These are phyloP conservation scores for Calocybe cyanea DNA, from an alignment of 768 basidiomycete genomes.

Conservation along the genomic window DNA sequence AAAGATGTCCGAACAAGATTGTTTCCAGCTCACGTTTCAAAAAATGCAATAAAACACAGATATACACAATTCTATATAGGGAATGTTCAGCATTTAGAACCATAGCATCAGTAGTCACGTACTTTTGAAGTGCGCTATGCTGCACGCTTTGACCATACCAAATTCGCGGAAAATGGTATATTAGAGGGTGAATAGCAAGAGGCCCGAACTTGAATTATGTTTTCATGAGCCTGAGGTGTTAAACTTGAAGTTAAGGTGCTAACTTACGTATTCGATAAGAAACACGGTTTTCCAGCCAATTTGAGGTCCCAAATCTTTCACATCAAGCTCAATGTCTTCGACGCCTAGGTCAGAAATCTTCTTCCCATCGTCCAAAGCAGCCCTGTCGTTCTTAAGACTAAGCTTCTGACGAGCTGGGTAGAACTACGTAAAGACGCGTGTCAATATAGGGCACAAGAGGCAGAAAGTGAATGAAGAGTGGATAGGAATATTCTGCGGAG, in stretches of 20 bases:
- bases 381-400: slow-evolving; percentile 56
- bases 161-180: slow-evolving; percentile 67
- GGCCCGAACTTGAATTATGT: slow-evolving; percentile 66
- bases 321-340: slow-evolving; percentile 60
- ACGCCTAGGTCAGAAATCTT: slow-evolving; percentile 54
- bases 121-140: slow-evolving; percentile 80
- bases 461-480: neutral
- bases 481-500: neutral
- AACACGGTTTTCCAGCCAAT: slow-evolving; percentile 87
- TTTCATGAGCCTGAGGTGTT: too few species aligned
- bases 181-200: slow-evolving; percentile 80
- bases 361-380: slow-evolving; percentile 58
- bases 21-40: slow-evolving; percentile 92
- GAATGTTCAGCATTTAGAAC: slow-evolving; percentile 6
- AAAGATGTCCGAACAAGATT: slow-evolving; percentile 57
- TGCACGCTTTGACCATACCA: slow-evolving; percentile 69
- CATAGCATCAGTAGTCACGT: neutral
- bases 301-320: slow-evolving; percentile 93
- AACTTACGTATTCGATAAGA: slow-evolving; percentile 88
- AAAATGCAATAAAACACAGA: slow-evolving; percentile 82
- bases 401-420: slow-evolving; percentile 71
- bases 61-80: slow-evolving; percentile 60
- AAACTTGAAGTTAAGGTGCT: neutral
- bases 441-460: neutral
- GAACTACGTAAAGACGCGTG: slow-evolving; percentile 46